Conservation (phyloP, 2,329 filamentous ascomycete genomes). For the Aureobasidium lini region DNA sequence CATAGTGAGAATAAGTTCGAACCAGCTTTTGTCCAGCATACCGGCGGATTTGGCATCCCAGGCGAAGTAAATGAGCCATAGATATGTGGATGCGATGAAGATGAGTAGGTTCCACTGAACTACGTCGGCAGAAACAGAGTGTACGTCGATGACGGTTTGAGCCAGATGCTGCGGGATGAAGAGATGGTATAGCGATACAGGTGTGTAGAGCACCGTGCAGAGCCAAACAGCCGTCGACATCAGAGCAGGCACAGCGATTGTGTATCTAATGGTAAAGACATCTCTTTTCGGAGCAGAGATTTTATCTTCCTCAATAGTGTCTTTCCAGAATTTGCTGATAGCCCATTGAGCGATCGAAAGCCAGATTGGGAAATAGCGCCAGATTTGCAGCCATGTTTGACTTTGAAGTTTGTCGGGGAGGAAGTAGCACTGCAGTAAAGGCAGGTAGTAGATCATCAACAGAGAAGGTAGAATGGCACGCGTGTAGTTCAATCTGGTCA, state of each 20-base stretch:
- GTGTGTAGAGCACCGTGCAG: not conserved
- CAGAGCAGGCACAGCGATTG: conserved; percentile 4
- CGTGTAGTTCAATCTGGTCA: conserved; percentile 24
- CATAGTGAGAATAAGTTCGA: conserved; percentile 16
- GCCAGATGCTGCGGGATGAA: not conserved
- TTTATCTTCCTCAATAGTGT: conserved; percentile 19
- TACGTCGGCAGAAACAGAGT: not conserved
- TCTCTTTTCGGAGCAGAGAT: conserved; percentile 15
- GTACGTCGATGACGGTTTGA: not conserved
- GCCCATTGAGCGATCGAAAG: conserved; percentile 17
- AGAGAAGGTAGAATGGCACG: conserved; percentile 26
- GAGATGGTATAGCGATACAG: not conserved
- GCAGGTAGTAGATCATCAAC: conserved; percentile 22
- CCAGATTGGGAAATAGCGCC: conserved; percentile 15
- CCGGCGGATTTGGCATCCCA: conserved; percentile 28
- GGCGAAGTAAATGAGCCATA: conserved; percentile 29
- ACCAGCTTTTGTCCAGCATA: conserved; percentile 23
- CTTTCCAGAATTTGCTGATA: conserved; percentile 19
- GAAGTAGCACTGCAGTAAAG: conserved; percentile 16
- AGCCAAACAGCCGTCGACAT: conserved; percentile 15
- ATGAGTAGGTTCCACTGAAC: conserved; percentile 12
- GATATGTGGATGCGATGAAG: conserved; percentile 14
- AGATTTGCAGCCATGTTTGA: conserved; percentile 10
- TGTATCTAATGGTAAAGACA: conserved; percentile 15
- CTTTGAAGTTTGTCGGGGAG: conserved; percentile 15